Evolutionary conservation across 352 stramenopile genomes (phyloP).

Genomic region (Saprolegnia parasitica): DNA sequence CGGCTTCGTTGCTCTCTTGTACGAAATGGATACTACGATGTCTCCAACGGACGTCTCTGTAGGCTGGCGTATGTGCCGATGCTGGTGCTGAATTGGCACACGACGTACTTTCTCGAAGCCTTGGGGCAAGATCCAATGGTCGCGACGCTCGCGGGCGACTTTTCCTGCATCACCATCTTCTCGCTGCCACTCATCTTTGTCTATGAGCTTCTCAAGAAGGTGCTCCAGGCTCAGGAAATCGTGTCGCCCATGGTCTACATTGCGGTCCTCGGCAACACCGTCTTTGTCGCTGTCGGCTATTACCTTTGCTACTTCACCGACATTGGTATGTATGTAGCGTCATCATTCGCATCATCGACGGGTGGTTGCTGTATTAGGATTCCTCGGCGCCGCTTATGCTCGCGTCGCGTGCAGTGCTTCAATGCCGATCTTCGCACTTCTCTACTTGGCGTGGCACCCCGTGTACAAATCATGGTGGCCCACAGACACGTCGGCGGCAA

Average conservation of each 20-base stretch:
- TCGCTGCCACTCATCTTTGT: slow-evolving; percentile 37
- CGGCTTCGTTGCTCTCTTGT: slow-evolving; percentile 52
- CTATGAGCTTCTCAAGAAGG: slow-evolving; percentile 44
- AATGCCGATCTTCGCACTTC: slow-evolving; percentile 6
- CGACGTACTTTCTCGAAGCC: slow-evolving; percentile 18
- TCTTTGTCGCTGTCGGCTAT: slow-evolving; percentile 15
- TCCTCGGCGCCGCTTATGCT: slow-evolving; percentile 27
- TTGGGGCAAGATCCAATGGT: slow-evolving; percentile 17
- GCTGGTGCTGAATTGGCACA: slow-evolving; percentile 17
- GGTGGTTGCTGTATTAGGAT: slow-evolving; percentile 8
- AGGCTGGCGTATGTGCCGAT: slow-evolving; percentile 22
- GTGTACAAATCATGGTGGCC: slow-evolving; percentile 26
- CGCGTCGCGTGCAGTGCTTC: slow-evolving; percentile 3
- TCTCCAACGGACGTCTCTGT: background rate
- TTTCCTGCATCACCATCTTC: slow-evolving; percentile 14
- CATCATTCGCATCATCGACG: background rate
- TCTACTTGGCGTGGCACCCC: slow-evolving; percentile 18
- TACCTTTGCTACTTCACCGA: slow-evolving; percentile 27
- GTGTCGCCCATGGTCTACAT: slow-evolving; percentile 38
- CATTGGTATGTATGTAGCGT: background rate
- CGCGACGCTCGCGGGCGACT: slow-evolving; percentile 17
- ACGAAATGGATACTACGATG: background rate
- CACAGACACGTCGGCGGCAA: background rate
- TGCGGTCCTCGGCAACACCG: slow-evolving; percentile 25
- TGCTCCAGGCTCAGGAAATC: slow-evolving; percentile 42